Percentiles rank a stretch among this genome's conserved stretches.
These are phyloP conservation scores for Populus pruinosa DNA, from an alignment of 345 rosid genomes.

Conservation along the genomic window DNA sequence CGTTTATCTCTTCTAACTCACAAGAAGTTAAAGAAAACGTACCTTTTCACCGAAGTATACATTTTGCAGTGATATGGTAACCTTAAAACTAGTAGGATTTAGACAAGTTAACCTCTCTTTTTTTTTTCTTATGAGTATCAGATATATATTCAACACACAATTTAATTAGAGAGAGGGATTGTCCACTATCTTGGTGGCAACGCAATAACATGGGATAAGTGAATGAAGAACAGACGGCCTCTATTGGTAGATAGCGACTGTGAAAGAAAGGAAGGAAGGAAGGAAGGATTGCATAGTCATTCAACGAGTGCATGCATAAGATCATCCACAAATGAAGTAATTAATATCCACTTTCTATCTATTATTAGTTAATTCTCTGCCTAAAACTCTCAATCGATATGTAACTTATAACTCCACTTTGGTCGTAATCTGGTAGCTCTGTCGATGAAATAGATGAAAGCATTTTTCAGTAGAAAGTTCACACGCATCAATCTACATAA, in stretches of 20 bases:
- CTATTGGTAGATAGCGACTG: background rate
- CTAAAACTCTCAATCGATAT: no score
- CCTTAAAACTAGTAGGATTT: background rate
- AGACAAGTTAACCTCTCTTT: background rate
- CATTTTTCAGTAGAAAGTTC: constrained; percentile 9
- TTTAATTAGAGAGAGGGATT: no score
- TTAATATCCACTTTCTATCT: no score
- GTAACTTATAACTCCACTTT: no score
- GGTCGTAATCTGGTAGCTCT: no score
- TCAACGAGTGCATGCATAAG: background rate
- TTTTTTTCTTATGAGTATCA: background rate
- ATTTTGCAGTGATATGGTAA: background rate
- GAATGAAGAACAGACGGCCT: background rate
- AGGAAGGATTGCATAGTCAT: background rate
- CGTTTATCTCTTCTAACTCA: background rate
- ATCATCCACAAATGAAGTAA: no score
- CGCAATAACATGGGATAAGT: background rate
- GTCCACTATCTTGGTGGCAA: background rate
- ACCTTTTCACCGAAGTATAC: no score
- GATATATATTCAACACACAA: no score
- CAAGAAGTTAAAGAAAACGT: background rate
- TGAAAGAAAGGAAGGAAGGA: no score
- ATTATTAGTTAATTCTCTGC: no score
- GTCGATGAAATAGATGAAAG: background rate
- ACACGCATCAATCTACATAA: constrained; percentile 22